A percentile compares a stretch with the other conserved stretches of the same genome.
Conservation (phyloP, 129 eudicot species). For the Flaveria ramosissima region DNA sequence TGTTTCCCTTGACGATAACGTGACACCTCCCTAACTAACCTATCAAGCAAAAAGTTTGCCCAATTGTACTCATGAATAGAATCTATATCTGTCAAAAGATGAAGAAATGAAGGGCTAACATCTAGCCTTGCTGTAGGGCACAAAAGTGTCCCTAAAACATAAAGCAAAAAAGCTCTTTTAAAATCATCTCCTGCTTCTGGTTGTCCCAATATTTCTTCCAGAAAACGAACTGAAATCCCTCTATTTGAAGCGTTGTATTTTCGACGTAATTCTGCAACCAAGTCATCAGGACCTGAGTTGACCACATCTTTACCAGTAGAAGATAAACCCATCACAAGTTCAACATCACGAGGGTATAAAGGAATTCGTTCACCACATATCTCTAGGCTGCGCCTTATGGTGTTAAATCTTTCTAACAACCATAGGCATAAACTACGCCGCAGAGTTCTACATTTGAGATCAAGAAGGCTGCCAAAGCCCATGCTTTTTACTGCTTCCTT, state of each 20-base stretch:
- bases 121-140: slow-evolving; percentile 88
- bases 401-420: slow-evolving; percentile 73
- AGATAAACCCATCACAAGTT: slow-evolving; percentile 77
- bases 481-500: slow-evolving; percentile 71
- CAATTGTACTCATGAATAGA: slow-evolving; percentile 70
- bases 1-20: slow-evolving; percentile 85
- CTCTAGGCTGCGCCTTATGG: slow-evolving; percentile 69
- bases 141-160: slow-evolving; percentile 74
- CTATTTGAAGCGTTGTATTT: slow-evolving; percentile 78
- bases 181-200: slow-evolving; percentile 87
- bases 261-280: slow-evolving; percentile 61
- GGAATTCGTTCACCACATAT: slow-evolving; percentile 80
- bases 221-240: slow-evolving; percentile 69
- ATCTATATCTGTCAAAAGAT: slow-evolving; percentile 71
- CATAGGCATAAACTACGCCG: slow-evolving; percentile 74
- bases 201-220: slow-evolving; percentile 64
- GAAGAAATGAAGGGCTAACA: slow-evolving; percentile 84
- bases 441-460: slow-evolving; percentile 75
- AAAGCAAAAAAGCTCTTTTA: slow-evolving; percentile 69
- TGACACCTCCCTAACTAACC: slow-evolving; percentile 82
- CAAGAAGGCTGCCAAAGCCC: slow-evolving; percentile 84
- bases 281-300: slow-evolving; percentile 72
- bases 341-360: slow-evolving; percentile 69
- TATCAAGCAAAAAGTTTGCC: slow-evolving; percentile 81
- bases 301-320: slow-evolving; percentile 78